Conservation (phyloP, 352 stramenopile genomes). For the Phytophthora niederhauseri region DNA sequence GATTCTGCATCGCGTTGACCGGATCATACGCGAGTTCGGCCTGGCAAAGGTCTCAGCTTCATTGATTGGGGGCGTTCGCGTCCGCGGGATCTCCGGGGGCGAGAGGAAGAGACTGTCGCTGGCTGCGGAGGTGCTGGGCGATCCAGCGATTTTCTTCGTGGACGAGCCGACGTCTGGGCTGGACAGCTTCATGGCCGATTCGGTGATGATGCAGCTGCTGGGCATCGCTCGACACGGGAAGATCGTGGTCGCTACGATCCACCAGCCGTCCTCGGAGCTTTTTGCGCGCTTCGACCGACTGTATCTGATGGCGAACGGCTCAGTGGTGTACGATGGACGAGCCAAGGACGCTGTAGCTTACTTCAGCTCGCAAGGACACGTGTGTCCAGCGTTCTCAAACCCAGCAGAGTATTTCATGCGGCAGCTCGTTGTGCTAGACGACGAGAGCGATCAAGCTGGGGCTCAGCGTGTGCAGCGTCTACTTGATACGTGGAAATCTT, state of each 20-base stretch:
- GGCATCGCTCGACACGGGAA: constrained; percentile 72
- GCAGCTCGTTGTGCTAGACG: constrained; percentile 49
- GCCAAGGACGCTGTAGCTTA: constrained; percentile 41
- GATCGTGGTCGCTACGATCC: constrained; percentile 89
- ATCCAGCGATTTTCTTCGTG: constrained; percentile 76
- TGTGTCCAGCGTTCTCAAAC: constrained; percentile 51
- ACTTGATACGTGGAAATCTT: constrained; percentile 12
- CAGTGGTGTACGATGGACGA: constrained; percentile 50
- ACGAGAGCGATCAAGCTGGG: constrained; percentile 13
- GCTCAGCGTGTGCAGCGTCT: constrained; percentile 21
- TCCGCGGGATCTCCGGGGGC: constrained; percentile 70
- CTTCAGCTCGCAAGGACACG: constrained; percentile 40
- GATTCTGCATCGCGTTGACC: constrained; percentile 40
- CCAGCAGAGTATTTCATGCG: constrained; percentile 64
- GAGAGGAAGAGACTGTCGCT: constrained; percentile 83
- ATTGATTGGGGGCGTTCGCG: constrained; percentile 45
- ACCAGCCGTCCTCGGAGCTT: no score
- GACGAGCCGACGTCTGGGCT: constrained; percentile 79
- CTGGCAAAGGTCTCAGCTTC: constrained; percentile 47
- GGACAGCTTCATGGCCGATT: constrained; percentile 55
- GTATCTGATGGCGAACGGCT: constrained; percentile 47
- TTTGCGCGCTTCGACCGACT: no score
- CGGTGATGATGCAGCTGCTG: constrained; percentile 45
- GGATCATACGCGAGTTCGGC: constrained; percentile 51
- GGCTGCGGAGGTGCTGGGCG: constrained; percentile 75